Conservation (phyloP, 495 filamentous ascomycete genomes). For the Aspergillus diversus region DNA sequence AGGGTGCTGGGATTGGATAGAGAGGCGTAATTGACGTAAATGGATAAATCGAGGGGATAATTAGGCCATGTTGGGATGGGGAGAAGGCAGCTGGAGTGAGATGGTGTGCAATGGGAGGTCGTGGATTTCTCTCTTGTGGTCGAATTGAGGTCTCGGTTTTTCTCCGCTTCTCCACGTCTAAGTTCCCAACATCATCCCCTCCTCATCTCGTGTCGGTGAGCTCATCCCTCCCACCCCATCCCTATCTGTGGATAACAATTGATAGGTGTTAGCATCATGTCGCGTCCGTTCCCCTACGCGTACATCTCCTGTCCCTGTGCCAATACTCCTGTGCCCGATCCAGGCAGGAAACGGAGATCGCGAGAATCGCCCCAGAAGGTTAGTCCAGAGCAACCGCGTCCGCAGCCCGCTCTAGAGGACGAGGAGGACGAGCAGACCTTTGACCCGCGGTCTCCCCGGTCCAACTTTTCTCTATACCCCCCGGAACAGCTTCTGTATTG, state of each 20-base stretch:
- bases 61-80: not conserved
- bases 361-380: conserved; percentile 44
- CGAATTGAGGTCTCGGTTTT: not conserved
- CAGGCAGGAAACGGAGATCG: conserved; percentile 42
- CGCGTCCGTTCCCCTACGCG: conserved; percentile 80
- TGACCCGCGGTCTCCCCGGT: conserved; percentile 78
- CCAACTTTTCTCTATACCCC: conserved; percentile 88
- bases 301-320: conserved; percentile 92
- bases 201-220: not conserved
- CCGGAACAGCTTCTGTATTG: conserved; percentile 95
- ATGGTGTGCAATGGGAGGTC: not conserved
- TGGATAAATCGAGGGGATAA: not conserved
- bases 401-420: conserved; percentile 44
- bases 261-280: conserved; percentile 53
- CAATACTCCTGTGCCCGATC: conserved; percentile 54
- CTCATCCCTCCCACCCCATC: not conserved
- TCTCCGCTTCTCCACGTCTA: not conserved
- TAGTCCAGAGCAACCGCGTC: conserved; percentile 38
- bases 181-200: not conserved
- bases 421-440: conserved; percentile 81
- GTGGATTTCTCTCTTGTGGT: not conserved
- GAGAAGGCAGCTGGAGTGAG: not conserved
- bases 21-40: not conserved
- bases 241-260: not conserved
- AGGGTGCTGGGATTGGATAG: not conserved